A percentile compares a stretch with the other conserved stretches of the same genome.
These are phyloP conservation scores for Mucor indicus DNA, from an alignment of 371 early-diverging fungal species.

Conservation along the genomic window DNA sequence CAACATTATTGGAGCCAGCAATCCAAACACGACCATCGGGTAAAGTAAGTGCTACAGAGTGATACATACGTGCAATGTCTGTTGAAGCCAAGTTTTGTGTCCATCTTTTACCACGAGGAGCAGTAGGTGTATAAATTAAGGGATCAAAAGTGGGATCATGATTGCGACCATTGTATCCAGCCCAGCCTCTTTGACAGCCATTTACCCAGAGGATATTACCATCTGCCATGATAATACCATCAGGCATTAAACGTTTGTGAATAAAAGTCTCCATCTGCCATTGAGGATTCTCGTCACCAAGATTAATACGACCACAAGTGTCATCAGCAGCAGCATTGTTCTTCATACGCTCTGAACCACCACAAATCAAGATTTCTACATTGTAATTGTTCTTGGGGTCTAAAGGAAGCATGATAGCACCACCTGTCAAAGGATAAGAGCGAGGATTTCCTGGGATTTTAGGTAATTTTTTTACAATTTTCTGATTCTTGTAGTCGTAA, in stretches of 20 bases:
- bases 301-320: conserved; percentile 58
- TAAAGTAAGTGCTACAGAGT: conserved; percentile 63
- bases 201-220: conserved; percentile 61
- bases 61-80: conserved; percentile 68
- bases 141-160: conserved; percentile 59
- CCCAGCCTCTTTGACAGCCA: conserved; percentile 63
- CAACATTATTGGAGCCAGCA: conserved; percentile 47
- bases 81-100: conserved; percentile 41
- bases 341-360: conserved; percentile 50
- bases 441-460: conserved; percentile 57
- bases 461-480: conserved; percentile 50
- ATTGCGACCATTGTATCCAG: conserved; percentile 52
- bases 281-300: conserved; percentile 42
- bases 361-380: conserved; percentile 61
- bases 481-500: conserved; percentile 50
- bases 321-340: conserved; percentile 39
- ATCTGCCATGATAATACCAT: conserved; percentile 58
- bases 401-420: conserved; percentile 60
- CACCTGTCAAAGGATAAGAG: conserved; percentile 62
- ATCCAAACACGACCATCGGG: conserved; percentile 59
- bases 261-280: conserved; percentile 65
- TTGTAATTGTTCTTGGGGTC: conserved; percentile 58
- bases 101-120: conserved; percentile 51
- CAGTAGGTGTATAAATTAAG: conserved; percentile 53
- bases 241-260: conserved; percentile 60